Conservation (phyloP, 2,329 filamentous ascomycete genomes). For the Aspergillus sp. region DNA sequence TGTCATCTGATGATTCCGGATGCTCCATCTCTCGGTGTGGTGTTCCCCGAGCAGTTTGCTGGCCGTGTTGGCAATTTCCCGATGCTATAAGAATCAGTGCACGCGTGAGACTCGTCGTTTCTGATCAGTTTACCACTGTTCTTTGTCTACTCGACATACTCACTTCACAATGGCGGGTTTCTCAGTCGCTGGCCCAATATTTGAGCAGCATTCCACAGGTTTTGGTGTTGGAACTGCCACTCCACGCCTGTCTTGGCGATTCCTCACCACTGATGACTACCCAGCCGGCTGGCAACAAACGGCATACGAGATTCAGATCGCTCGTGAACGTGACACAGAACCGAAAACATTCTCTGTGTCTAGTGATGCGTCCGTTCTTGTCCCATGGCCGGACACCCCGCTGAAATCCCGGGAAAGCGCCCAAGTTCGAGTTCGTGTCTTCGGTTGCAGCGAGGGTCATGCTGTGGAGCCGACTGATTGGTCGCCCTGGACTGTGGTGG, state of each 20-base stretch:
- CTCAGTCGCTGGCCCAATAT: not conserved
- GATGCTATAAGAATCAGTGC: not conserved
- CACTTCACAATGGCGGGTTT: not conserved
- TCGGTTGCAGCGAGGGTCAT: slow-evolving; percentile 3
- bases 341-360: not conserved
- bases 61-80: not conserved
- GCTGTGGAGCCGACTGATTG: not conserved
- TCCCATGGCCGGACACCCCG: slow-evolving; percentile 3
- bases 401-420: slow-evolving; percentile 5
- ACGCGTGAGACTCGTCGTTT: not conserved
- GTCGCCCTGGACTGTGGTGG: slow-evolving; percentile 9
- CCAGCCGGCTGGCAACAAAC: slow-evolving; percentile 31
- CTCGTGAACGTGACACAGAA: not conserved
- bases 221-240: slow-evolving; percentile 29
- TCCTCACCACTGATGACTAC: slow-evolving; percentile 14
- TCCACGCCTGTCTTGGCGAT: slow-evolving; percentile 35
- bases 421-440: slow-evolving; percentile 9
- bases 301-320: slow-evolving; percentile 31
- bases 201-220: slow-evolving; percentile 21
- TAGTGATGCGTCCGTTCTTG: slow-evolving; percentile 1
- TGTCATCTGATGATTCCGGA: not conserved
- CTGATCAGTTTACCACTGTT: not conserved
- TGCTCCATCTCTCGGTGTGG: not conserved
- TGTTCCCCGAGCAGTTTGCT: not conserved
- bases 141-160: too few relatives aligned